Evolutionary conservation across 306 rosid species (phyloP).

Genomic region (Albizia julibrissin): DNA sequence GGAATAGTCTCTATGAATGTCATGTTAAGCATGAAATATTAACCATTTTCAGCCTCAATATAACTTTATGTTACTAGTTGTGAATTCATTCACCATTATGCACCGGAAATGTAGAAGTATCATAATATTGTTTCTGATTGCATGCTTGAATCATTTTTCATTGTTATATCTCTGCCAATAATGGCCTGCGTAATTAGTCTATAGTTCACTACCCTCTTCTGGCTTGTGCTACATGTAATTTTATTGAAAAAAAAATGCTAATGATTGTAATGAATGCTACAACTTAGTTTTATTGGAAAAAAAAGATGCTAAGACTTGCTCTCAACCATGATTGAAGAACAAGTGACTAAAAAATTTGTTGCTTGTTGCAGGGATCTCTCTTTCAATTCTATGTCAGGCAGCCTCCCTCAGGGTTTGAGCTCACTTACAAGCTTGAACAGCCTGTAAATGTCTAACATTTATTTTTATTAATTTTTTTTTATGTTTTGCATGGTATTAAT

Average conservation of each 20-base stretch:
- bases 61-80: not conserved
- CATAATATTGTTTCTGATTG: conserved; percentile 13
- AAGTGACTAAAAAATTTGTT: conserved; percentile 31
- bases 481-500: conserved; percentile 33
- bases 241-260: not conserved
- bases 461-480: not conserved
- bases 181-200: not conserved
- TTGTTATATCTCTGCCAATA: conserved; percentile 12
- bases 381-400: conserved; percentile 70
- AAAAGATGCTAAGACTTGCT: conserved; percentile 18
- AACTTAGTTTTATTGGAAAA: not conserved
- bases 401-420: conserved; percentile 84
- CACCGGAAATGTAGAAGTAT: not conserved
- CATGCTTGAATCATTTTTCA: conserved; percentile 18
- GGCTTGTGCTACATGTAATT: conserved; percentile 14
- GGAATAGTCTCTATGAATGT: not conserved
- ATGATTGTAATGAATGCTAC: not conserved
- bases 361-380: conserved; percentile 84
- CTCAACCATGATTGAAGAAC: not conserved
- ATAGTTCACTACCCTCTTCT: conserved; percentile 11
- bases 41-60: not conserved
- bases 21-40: conserved; percentile 22
- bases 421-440: conserved; percentile 67
- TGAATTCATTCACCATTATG: conserved; percentile 5
- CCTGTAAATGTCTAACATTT: conserved; percentile 55